A percentile compares a stretch with the other conserved stretches of the same genome.
phyloP scores from a whole-genome alignment of 2,329 filamentous ascomycete species.

The Penicillium oxalicum region DNA sequence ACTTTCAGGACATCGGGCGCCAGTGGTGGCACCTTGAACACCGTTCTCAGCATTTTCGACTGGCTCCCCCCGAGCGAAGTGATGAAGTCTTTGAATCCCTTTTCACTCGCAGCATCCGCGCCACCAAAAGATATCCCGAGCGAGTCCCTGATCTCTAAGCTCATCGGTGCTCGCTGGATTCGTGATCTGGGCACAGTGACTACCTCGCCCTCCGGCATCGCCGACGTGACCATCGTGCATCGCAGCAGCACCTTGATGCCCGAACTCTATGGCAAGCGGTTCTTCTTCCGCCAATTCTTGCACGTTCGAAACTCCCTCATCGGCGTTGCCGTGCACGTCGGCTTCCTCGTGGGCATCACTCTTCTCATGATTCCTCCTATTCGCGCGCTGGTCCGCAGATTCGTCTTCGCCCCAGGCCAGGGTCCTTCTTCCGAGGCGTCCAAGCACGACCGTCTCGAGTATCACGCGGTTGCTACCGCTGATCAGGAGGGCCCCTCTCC shows the following conservation, averaged over 20 bases:
- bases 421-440: constrained; percentile 44
- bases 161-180: constrained; percentile 48
- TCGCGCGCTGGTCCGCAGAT: constrained; percentile 45
- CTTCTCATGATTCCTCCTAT: constrained; percentile 49
- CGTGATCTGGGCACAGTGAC: constrained; percentile 55
- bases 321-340: constrained; percentile 47
- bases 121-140: constrained; percentile 28
- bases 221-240: constrained; percentile 54
- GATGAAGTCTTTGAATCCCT: constrained; percentile 45
- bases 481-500: constrained; percentile 31
- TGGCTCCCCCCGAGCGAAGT: constrained; percentile 44
- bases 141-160: constrained; percentile 26
- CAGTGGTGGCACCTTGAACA: constrained; percentile 60
- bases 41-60: constrained; percentile 54
- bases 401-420: constrained; percentile 47
- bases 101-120: constrained; percentile 45
- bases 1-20: constrained; percentile 34
- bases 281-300: constrained; percentile 54
- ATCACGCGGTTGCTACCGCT: constrained; percentile 42
- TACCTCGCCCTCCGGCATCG: constrained; percentile 46
- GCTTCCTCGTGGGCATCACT: constrained; percentile 41
- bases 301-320: constrained; percentile 45
- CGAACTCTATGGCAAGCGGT: constrained; percentile 53
- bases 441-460: constrained; percentile 36
- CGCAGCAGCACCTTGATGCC: constrained; percentile 55